Conservation (phyloP, 2,329 filamentous ascomycete species). For the Fusarium sp. region DNA sequence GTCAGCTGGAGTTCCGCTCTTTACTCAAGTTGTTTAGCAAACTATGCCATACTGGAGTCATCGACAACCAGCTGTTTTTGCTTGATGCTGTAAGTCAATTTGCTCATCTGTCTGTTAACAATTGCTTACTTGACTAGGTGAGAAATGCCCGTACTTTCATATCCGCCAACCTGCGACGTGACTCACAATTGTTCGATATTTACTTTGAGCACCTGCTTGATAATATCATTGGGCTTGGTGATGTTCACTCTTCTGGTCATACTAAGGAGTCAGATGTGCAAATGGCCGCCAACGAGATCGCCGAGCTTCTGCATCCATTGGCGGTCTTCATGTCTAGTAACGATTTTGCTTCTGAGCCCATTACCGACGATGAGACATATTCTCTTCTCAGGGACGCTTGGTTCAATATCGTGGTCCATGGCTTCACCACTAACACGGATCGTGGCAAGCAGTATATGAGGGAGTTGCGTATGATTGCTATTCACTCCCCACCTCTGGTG, state of each 20-base stretch:
- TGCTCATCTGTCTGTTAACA: not conserved
- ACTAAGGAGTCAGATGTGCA: conserved; percentile 83
- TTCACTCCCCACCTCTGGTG: conserved; percentile 88
- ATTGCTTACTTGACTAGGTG: conserved; percentile 61
- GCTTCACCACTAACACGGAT: conserved; percentile 81
- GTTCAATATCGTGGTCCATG: conserved; percentile 98
- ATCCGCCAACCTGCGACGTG: conserved; percentile 74
- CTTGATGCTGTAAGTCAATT: conserved; percentile 74
- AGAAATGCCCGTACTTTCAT: conserved; percentile 84
- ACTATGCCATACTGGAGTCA: conserved; percentile 78
- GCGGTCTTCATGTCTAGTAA: conserved; percentile 82
- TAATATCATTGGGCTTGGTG: conserved; percentile 89
- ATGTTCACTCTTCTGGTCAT: conserved; percentile 80
- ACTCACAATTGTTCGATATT: conserved; percentile 82
- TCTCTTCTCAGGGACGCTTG: conserved; percentile 88
- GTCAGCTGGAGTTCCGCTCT: conserved; percentile 84
- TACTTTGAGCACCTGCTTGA: conserved; percentile 89
- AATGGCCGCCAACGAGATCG: conserved; percentile 87
- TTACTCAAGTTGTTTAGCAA: conserved; percentile 86
- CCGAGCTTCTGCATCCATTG: conserved; percentile 87
- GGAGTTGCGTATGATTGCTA: conserved; percentile 86
- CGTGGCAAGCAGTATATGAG: conserved; percentile 78
- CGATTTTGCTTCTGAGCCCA: conserved; percentile 63
- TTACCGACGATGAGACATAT: conserved; percentile 75
- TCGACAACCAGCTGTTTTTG: conserved; percentile 75